Conservation (phyloP, 192 early-diverging fungal genomes). For the Rhizoclosmatium globosum region DNA sequence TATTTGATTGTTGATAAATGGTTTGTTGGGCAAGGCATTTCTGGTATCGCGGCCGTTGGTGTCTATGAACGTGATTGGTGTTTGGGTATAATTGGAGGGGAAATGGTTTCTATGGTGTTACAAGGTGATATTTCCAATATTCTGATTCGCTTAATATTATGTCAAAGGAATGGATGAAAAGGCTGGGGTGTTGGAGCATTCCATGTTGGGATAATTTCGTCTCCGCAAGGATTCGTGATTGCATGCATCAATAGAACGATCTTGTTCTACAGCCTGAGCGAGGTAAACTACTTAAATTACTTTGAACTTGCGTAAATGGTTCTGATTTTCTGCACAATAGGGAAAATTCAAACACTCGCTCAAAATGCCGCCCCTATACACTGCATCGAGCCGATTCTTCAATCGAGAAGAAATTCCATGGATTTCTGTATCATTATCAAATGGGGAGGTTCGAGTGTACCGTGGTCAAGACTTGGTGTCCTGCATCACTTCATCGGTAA, state of each 20-base stretch:
- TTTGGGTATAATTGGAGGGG: constrained; percentile 9
- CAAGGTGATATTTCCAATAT: not conserved
- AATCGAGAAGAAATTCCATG: not conserved
- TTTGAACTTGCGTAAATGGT: not conserved
- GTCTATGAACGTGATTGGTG: constrained; percentile 23
- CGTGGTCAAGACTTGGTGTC: constrained; percentile 16
- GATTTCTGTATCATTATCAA: constrained; percentile 24
- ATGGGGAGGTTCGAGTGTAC: constrained; percentile 38
- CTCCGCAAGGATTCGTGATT: not conserved
- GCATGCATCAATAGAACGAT: constrained; percentile 22
- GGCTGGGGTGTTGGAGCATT: not conserved
- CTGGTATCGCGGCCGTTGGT: not conserved
- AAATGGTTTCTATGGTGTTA: not conserved
- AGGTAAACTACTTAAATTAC: not conserved
- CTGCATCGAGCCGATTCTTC: not conserved
- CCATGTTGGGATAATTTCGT: not conserved
- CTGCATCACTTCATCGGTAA: constrained; percentile 5
- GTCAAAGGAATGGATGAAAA: not conserved
- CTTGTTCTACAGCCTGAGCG: constrained; percentile 7
- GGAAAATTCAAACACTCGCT: not conserved
- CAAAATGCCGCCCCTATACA: constrained; percentile 10
- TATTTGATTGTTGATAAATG: constrained; percentile 33
- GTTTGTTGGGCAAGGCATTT: constrained; percentile 5
- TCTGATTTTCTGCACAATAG: not conserved
- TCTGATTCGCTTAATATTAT: not conserved